A percentile compares a stretch with the other conserved stretches of the same genome.
Evolutionary conservation across 2,329 filamentous ascomycete species (phyloP).

Genomic region (Trichoderma cornu-damae): DNA sequence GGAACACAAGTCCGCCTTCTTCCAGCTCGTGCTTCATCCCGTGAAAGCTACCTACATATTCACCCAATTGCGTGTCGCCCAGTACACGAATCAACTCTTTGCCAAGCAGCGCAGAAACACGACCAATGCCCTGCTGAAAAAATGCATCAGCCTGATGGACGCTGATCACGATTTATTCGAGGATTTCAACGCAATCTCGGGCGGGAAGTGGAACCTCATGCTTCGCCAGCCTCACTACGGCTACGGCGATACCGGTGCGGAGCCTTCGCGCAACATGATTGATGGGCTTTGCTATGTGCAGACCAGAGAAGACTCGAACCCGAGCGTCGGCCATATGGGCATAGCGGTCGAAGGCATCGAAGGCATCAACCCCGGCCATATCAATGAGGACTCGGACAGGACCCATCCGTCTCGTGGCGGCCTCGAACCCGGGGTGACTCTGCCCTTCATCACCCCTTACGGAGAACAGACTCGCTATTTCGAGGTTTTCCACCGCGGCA

Average conservation of each 20-base stretch:
- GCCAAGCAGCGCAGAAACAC: constrained; percentile 52
- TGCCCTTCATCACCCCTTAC: constrained; percentile 31
- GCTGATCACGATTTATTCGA: constrained; percentile 47
- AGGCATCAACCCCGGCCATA: constrained; percentile 33
- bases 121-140: constrained; percentile 46
- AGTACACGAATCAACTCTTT: constrained; percentile 49
- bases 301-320: constrained; percentile 42
- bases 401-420: constrained; percentile 39
- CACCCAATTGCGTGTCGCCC: constrained; percentile 43
- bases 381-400: constrained; percentile 51
- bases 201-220: constrained; percentile 54
- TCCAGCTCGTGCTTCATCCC: constrained; percentile 57
- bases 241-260: constrained; percentile 30
- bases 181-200: constrained; percentile 46
- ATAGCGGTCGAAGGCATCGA: constrained; percentile 32
- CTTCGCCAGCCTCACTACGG: constrained; percentile 47
- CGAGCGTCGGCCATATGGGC: constrained; percentile 40
- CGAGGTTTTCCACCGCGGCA: constrained; percentile 34
- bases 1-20: constrained; percentile 49
- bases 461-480: constrained; percentile 32
- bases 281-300: constrained; percentile 51
- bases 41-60: constrained; percentile 53
- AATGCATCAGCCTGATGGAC: constrained; percentile 47
- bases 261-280: constrained; percentile 50
- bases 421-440: constrained; percentile 29